Evolutionary conservation across 1,284 basidiomycete species (phyloP), one percentile per base, ranked within the genome.

Genomic region (Malassezia sympodialis): DNA sequence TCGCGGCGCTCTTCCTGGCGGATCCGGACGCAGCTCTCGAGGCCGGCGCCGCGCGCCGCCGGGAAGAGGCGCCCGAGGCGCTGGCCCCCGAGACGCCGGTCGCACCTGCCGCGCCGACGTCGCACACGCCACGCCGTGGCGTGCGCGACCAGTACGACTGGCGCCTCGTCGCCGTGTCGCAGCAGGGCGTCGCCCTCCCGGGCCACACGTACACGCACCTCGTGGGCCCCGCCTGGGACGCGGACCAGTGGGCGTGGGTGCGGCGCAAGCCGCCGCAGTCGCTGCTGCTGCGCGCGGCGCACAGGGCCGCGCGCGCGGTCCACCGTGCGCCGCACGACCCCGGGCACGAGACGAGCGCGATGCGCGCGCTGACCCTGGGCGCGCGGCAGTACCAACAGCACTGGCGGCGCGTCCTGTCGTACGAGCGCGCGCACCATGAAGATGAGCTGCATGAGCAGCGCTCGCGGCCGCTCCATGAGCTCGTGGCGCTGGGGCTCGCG

Each of bases 351-450:
- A 28, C 28, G 30, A 17, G 14, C 6, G 24, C 34, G n/a, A 21
- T 19, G 30, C 27, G 26, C 7, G 31, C 28, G 7, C 24, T 45
- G 3, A 26, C 44, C 15, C 24, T 45, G 11, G 40, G 21, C 2
- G 45, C 56, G 47, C 53, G 55, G 32, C 26, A 24, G 14, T 69
- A 69, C 42, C 60, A 62, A 15, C 47, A 59, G 23, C 58, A 54
- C 6, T 69, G 67, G 67, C 47, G 47, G 17, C 58, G 54, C 15
- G 52, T 66, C 15, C 60, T 69, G 34, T 41, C 63, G 21, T 31
- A 54, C 41, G 67, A 69, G 48, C 60, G 63, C 35, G 56, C 49
- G 28, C 61, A 61, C 41, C 60, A 62, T 32, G 60, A 62, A n/a
- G 50, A 58, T 7, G 56, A 58, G 8, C 60, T 67, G 30, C 52